Evolutionary conservation across 2,329 filamentous ascomycete species (phyloP), one percentile per base, ranked within the genome.

Genomic region (Penicillium sp.): DNA sequence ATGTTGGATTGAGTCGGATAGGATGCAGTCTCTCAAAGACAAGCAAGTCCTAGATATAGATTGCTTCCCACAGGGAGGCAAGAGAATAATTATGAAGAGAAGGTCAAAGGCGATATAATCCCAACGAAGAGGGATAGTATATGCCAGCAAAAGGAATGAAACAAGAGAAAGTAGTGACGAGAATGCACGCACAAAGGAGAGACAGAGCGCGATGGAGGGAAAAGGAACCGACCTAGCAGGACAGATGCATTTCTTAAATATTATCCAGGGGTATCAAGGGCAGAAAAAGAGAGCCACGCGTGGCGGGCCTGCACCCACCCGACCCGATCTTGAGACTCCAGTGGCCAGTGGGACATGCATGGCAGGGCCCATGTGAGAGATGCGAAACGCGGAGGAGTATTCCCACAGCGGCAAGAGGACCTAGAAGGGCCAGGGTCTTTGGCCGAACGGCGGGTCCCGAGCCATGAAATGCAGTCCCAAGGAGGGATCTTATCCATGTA

Each of bases 301-400:
- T 50, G 41, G 50, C 41, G 47, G 51, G 39, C 40, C 47, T 51
- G 35, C 47, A 51, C 33, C 52, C 58, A 61, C 51, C 58, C 25
- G 59, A 60, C 51, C 45, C 35, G 48, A 43, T 50, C 52, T 53
- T 51, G 50, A 41, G 53, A 53, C 50, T 36, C 32, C 36, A 34
- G 33, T 43, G 41, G 48, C 11, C 21, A 7, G 21, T n/a, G n/a
- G n/a, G 36, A 51, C 42, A 43, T 43, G 36, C 42, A 48, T 47
- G 48, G 45, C 35, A 50, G 42, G 43, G 34, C 31, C 48, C 47
- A 50, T 52, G 48, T 52, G 43, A 43, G 49, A 39, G 33, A 44
- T 43, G 15, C 43, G 39, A 51, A 49, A 43, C 43, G 47, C 41
- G 45, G 39, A 47, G 35, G 26, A 20, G 19, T 26, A 30, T 42